These are phyloP conservation scores for Suillus ampliporus DNA, from an alignment of 768 basidiomycete genomes.

Conservation along the genomic window DNA sequence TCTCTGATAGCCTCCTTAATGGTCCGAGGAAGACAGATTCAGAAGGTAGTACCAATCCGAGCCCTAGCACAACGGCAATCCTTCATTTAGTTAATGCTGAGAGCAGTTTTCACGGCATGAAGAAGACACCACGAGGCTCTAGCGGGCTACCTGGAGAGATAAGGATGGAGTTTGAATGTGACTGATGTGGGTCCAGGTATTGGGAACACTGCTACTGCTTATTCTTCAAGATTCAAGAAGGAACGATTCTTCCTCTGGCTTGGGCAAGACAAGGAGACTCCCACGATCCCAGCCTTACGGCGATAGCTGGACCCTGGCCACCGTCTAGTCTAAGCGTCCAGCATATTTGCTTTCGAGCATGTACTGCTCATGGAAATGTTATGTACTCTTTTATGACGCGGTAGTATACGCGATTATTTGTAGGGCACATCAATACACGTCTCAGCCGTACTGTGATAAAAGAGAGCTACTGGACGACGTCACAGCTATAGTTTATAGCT, in stretches of 20 bases:
- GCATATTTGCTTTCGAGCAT: too few species aligned
- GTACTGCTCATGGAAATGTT: too few species aligned
- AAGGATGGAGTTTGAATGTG: constrained; percentile 1
- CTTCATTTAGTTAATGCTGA: background rate
- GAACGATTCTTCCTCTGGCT: too few species aligned
- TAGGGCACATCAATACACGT: too few species aligned
- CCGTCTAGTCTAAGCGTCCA: background rate
- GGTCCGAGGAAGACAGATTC: background rate
- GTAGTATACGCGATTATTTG: too few species aligned
- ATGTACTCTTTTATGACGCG: too few species aligned
- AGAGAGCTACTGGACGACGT: too few species aligned
- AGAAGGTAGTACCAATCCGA: background rate
- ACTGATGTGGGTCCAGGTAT: background rate
- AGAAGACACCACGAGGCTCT: background rate
- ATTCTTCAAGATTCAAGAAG: too few species aligned
- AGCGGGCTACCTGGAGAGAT: background rate
- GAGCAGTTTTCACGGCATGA: background rate
- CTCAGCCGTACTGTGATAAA: too few species aligned
- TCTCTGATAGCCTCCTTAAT: background rate
- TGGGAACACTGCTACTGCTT: background rate
- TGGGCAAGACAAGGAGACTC: too few species aligned
- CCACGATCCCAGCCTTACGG: too few species aligned
- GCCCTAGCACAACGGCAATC: background rate
- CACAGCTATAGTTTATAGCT: constrained; percentile 21
- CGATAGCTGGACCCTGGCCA: background rate